Percentiles rank a stretch among this genome's conserved stretches.
Conservation (phyloP, 2,329 filamentous ascomycete genomes). For the Penicillium sp. region DNA sequence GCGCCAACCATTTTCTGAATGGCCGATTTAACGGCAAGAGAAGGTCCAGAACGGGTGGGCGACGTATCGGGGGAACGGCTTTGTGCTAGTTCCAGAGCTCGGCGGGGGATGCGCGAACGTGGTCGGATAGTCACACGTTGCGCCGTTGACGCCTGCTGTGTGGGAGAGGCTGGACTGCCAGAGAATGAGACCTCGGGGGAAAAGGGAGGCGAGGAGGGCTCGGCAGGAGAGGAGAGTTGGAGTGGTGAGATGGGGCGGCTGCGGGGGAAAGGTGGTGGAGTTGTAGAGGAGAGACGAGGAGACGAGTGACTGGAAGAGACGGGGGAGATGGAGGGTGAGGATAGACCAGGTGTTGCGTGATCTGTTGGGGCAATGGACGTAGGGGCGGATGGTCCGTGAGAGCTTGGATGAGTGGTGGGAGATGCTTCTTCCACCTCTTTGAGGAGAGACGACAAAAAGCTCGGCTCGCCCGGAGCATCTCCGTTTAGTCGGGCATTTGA, state of each 20-base stretch:
- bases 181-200: slow-evolving; percentile 71
- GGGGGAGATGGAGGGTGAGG: slow-evolving; percentile 44
- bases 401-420: slow-evolving; percentile 28
- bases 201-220: slow-evolving; percentile 46
- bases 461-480: slow-evolving; percentile 57
- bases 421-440: slow-evolving; percentile 73
- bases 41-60: slow-evolving; percentile 64
- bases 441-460: slow-evolving; percentile 80
- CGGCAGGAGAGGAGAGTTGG: slow-evolving; percentile 33
- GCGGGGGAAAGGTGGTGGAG: slow-evolving; percentile 37
- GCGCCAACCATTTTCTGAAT: slow-evolving; percentile 84
- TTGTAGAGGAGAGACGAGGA: slow-evolving; percentile 39
- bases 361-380: slow-evolving; percentile 39
- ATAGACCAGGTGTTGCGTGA: slow-evolving; percentile 39
- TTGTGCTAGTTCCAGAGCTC: slow-evolving; percentile 18
- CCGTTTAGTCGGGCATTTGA: slow-evolving; percentile 32
- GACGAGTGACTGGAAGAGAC: slow-evolving; percentile 42
- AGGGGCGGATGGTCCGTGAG: slow-evolving; percentile 32
- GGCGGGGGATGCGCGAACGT: slow-evolving; percentile 27
- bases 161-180: slow-evolving; percentile 43
- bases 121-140: slow-evolving; percentile 17
- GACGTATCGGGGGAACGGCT: slow-evolving; percentile 60
- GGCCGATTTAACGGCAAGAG: slow-evolving; percentile 79
- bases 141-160: slow-evolving; percentile 6
- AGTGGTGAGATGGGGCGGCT: slow-evolving; percentile 37